Conservation (phyloP, 805 yeast species). For the Brettanomyces naardenensis region DNA sequence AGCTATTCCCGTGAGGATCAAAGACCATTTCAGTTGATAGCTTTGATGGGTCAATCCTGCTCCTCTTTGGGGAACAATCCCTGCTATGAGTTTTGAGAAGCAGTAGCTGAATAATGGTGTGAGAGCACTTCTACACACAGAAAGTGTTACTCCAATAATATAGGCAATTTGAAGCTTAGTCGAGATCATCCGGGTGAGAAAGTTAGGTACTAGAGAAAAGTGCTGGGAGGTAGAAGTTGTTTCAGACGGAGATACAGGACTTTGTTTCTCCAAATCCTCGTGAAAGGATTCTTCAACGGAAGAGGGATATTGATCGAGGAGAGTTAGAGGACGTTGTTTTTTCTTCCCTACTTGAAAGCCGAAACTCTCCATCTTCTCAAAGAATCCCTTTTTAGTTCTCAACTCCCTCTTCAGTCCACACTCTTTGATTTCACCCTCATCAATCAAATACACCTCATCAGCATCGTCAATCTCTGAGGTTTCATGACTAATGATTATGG, state of each 20-base stretch:
- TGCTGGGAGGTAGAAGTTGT: background rate
- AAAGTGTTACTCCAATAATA: slow-evolving; percentile 44
- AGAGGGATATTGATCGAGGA: background rate
- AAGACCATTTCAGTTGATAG: slow-evolving; percentile 55
- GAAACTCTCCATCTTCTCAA: background rate
- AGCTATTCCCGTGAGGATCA: slow-evolving; percentile 56
- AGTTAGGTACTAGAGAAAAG: background rate
- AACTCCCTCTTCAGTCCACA: slow-evolving; percentile 32
- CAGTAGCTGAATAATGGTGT: slow-evolving; percentile 77
- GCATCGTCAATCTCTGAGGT: slow-evolving; percentile 41
- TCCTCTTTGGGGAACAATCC: slow-evolving; percentile 42
- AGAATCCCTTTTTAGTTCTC: slow-evolving; percentile 8
- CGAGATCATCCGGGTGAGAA: slow-evolving; percentile 1
- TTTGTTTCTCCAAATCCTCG: background rate
- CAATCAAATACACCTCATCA: slow-evolving; percentile 56
- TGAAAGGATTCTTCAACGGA: background rate
- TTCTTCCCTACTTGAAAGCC: background rate
- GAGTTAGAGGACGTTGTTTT: background rate
- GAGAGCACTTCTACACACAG: slow-evolving; percentile 51
- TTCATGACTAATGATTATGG: slow-evolving; percentile 80
- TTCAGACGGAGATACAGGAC: too few species aligned
- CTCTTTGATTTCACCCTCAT: slow-evolving; percentile 48
- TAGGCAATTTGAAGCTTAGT: slow-evolving; percentile 6
- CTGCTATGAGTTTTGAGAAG: slow-evolving; percentile 60
- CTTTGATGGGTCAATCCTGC: slow-evolving; percentile 18